Percentiles rank a stretch among this genome's conserved stretches.
These are phyloP conservation scores for Taiwanofungus camphoratus DNA, from an alignment of 1,284 basidiomycete species.

Conservation along the genomic window DNA sequence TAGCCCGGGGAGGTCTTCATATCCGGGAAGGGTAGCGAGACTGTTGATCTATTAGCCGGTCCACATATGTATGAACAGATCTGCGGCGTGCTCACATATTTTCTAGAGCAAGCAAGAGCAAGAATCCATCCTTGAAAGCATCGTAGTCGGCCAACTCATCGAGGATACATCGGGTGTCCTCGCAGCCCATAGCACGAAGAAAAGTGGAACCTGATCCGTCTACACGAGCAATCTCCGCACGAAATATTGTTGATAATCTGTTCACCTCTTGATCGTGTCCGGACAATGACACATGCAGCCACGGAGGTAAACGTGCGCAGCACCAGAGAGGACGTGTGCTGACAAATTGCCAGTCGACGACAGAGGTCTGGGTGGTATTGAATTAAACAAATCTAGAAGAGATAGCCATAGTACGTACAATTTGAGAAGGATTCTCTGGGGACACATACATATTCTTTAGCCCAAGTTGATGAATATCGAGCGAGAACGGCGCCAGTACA, in stretches of 20 bases:
- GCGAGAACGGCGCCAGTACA: constrained; percentile 25
- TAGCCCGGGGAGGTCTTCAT: constrained; percentile 27
- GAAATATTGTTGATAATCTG: constrained; percentile 21
- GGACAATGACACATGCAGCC: constrained; percentile 27
- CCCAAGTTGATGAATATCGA: constrained; percentile 28
- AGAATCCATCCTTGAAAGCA: constrained; percentile 30
- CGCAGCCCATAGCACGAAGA: constrained; percentile 22
- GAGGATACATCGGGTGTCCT: constrained; percentile 25
- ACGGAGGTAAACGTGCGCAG: constrained; percentile 28
- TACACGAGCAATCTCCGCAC: constrained; percentile 18
- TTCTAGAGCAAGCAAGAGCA: constrained; percentile 29
- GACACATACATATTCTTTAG: constrained; percentile 28
- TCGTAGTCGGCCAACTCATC: constrained; percentile 31
- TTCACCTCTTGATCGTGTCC: constrained; percentile 15
- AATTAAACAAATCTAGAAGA: background rate
- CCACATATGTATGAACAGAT: constrained; percentile 6
- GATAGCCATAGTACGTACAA: constrained; percentile 19
- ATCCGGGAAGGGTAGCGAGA: constrained; percentile 28
- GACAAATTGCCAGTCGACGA: constrained; percentile 27
- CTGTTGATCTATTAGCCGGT: constrained; percentile 9
- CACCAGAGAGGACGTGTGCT: constrained; percentile 28
- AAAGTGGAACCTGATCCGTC: constrained; percentile 24
- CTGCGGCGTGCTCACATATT: constrained; percentile 25
- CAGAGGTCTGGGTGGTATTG: constrained; percentile 15
- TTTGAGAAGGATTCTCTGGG: constrained; percentile 22